Base-by-base conservation (phyloP, 116 monocot genomes). In the Iris pallida region DNA sequence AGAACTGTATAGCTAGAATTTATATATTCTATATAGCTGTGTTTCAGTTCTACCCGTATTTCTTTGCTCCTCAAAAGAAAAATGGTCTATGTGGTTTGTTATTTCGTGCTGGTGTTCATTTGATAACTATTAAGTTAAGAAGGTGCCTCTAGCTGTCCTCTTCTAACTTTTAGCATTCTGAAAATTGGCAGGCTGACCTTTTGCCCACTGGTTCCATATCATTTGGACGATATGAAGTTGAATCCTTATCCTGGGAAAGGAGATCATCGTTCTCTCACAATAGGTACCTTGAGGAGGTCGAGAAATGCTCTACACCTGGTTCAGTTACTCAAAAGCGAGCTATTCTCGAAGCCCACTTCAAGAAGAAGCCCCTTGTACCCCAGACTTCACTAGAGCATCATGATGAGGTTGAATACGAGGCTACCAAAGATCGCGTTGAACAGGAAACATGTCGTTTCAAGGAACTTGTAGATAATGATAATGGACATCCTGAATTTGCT, bases 311-410 rank as follows among this genome's bases (percentile, higher is more conserved):
- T 6, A 73, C 68, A 43, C 82, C 73, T 66, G 82, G 82, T 71
- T 82, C 78, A 16, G 82, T 82, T 62, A 71, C 64, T 62, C 70
- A 74, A 56, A 77, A 78, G 74, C 78, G 77, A 70, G 82, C 78
- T 15, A 77, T 73, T 66, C 77, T 82, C 66, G 82, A 82, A 63
- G 82, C 78, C 47, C 78, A 78, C 43, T 82, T 82, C 61, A 77
- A 74, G 73, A 82, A 74, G 59, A 82, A 78, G 57, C 53, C 60
- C 43, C 55, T 82, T 55, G 16, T 15, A 45, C 19, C 45, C 60
- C 73, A 53, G 20, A 9, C 53, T 74, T 74, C 70, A 53, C 14
- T 4, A 20, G 74, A 60, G 53, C 16, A 15, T 61, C 60, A 54
- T 44, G 56, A 61, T 59, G 53, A 45, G 3, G 14, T 20, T 44